Evolutionary conservation across 805 yeast genomes (phyloP), one percentile per base, ranked within the genome.

Genomic region (Candida tammaniensis): DNA sequence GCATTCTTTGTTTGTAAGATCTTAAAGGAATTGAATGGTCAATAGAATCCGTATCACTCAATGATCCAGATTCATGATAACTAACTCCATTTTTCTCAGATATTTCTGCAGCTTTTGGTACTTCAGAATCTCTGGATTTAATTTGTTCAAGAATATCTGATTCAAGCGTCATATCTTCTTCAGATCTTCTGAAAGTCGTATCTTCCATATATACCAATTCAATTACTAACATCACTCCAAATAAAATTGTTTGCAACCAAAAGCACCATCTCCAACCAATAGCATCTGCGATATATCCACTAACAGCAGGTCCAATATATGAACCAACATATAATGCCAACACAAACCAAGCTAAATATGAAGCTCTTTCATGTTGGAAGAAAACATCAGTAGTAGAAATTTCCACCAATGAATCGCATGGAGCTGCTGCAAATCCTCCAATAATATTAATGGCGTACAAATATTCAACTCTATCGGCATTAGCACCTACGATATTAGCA

Each of bases 351-450:
- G 61, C 47, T 44, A 50, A 59, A 39, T 42, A 61, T 27, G 48
- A 64, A 30, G 60, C 68, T 49, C 61, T 55, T 50, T 55, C 62
- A 44, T 70, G 75, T 33, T 64, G 64, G 47, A 67, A 70, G 45
- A 68, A 70, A 2, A 71, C 63, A 33, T 64, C 64, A 19, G 72
- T 62, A 17, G 72, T 52, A 13, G 72, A 59, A 7, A 68, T 56
- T 37, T 67, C 76, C 9, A 68, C 72, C 44, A 70, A 64, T 4
- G 76, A 69, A 41, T 68, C 72, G 7, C 65, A 61, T 3, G 71
- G 64, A 15, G 73, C 63, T 12, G 64, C 66, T 3, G 61, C 56
- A 34, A 57, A 52, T 1, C 68, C 68, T 1, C 42, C 26, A 11
- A 62, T 26, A 20, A 52, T 40, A 21, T 49, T 46, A 11, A 41